Conservation (phyloP, 2,329 filamentous ascomycete species). For the Paecilomyces niveus region DNA sequence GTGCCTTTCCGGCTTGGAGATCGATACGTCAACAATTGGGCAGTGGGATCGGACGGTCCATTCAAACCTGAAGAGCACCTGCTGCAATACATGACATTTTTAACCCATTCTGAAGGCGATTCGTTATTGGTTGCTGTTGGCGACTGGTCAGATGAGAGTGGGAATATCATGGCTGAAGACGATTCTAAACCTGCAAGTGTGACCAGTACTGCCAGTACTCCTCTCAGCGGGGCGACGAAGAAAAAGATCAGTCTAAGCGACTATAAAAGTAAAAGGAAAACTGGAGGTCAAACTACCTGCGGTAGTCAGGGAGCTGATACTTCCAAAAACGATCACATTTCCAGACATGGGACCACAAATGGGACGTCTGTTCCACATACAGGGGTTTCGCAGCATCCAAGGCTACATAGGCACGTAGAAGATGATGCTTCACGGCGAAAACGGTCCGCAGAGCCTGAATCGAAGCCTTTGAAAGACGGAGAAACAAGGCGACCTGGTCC, state of each 20-base stretch:
- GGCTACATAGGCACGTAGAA: neutral
- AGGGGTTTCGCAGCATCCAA: neutral
- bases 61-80: slow-evolving; percentile 51
- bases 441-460: slow-evolving; percentile 17
- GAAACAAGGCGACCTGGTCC: slow-evolving; percentile 14
- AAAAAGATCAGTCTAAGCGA: slow-evolving; percentile 58
- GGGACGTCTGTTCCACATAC: neutral
- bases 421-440: slow-evolving; percentile 16
- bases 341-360: slow-evolving; percentile 8
- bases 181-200: slow-evolving; percentile 26
- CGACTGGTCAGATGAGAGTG: slow-evolving; percentile 46
- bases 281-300: slow-evolving; percentile 19
- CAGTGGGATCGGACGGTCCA: slow-evolving; percentile 42
- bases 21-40: slow-evolving; percentile 40
- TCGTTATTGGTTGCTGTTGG: slow-evolving; percentile 46
- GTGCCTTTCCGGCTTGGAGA: slow-evolving; percentile 37
- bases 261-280: slow-evolving; percentile 52
- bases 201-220: slow-evolving; percentile 32
- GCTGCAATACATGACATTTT: slow-evolving; percentile 57
- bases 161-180: slow-evolving; percentile 38
- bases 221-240: slow-evolving; percentile 38
- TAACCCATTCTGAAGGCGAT: slow-evolving; percentile 51
- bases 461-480: slow-evolving; percentile 9
- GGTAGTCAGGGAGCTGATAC: slow-evolving; percentile 14
- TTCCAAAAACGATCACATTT: slow-evolving; percentile 13